Evolutionary conservation across 768 basidiomycete genomes (phyloP).

Genomic region (Rhizopogon vesiculosus): DNA sequence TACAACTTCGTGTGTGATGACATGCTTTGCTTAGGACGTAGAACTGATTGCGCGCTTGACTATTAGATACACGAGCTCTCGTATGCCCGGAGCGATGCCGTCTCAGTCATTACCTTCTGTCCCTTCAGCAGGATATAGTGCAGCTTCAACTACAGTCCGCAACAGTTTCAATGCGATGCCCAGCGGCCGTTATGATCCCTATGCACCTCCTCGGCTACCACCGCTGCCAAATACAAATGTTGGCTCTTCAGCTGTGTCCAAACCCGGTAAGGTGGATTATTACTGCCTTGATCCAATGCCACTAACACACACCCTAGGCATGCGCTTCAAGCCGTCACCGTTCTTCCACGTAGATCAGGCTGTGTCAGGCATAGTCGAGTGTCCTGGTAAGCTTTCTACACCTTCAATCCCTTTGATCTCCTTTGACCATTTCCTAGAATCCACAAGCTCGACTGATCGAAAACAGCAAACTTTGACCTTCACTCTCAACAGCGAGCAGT

Average conservation of each 20-base stretch:
- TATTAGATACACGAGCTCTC: slow-evolving; percentile 23
- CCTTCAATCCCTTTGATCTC: neutral
- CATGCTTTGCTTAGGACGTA: neutral
- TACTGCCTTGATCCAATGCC: neutral
- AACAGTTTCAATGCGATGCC: slow-evolving; percentile 17
- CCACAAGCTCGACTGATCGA: slow-evolving; percentile 73
- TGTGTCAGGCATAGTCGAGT: slow-evolving; percentile 64
- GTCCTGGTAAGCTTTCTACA: slow-evolving; percentile 56
- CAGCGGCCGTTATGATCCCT: slow-evolving; percentile 59
- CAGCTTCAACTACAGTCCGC: slow-evolving; percentile 12
- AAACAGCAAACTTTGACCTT: slow-evolving; percentile 59
- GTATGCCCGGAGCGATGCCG: slow-evolving; percentile 17
- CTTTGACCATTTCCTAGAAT: slow-evolving; percentile 43
- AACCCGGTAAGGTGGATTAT: slow-evolving; percentile 22
- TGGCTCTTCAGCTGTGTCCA: slow-evolving; percentile 24
- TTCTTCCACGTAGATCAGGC: slow-evolving; percentile 67
- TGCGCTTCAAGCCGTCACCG: slow-evolving; percentile 78
- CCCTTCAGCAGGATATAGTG: slow-evolving; percentile 11
- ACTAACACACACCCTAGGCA: slow-evolving; percentile 35
- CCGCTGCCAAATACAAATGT: slow-evolving; percentile 33
- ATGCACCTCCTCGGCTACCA: slow-evolving; percentile 51
- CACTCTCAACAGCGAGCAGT: slow-evolving; percentile 61
- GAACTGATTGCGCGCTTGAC: slow-evolving; percentile 11
- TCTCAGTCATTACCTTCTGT: slow-evolving; percentile 21
- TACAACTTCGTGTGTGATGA: slow-evolving; percentile 6